These are phyloP conservation scores for Buxus sempervirens DNA, from an alignment of 164 flowering plant genomes.

Conservation along the genomic window DNA sequence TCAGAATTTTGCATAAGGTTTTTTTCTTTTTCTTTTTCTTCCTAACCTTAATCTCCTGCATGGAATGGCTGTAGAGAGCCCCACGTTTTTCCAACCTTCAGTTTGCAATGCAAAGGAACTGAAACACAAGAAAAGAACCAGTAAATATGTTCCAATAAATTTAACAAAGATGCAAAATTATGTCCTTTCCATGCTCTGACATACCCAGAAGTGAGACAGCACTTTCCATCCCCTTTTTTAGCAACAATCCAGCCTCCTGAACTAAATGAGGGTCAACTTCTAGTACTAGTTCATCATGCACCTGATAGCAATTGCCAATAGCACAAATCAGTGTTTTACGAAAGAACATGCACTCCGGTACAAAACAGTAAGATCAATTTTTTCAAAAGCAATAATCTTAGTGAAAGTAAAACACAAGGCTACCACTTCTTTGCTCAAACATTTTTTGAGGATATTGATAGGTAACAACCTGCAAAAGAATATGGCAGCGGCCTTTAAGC, in stretches of 20 bases:
- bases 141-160: neutral
- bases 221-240: constrained; percentile 82
- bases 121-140: constrained; percentile 21
- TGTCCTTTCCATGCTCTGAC: constrained; percentile 6
- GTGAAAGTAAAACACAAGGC: neutral
- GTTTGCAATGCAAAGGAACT: constrained; percentile 86
- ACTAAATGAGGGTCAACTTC: constrained; percentile 75
- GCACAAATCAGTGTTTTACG: constrained; percentile 1
- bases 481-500: constrained; percentile 76
- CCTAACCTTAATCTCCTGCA: constrained; percentile 22
- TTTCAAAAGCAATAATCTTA: neutral
- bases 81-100: constrained; percentile 92
- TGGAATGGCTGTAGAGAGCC: constrained; percentile 77
- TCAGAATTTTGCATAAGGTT: neutral
- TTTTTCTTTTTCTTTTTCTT: constrained; percentile 7
- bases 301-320: constrained; percentile 36
- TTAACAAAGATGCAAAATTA: neutral
- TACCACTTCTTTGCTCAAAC: too few species aligned
- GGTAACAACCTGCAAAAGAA: constrained; percentile 77
- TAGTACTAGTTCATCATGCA: constrained; percentile 86
- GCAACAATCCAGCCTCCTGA: constrained; percentile 66
- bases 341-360: neutral
- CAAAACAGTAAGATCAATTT: neutral
- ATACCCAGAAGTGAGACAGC: constrained; percentile 80
- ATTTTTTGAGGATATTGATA: neutral